Base-by-base conservation (phyloP, 805 yeast species). In the Brettanomyces naardenensis region DNA sequence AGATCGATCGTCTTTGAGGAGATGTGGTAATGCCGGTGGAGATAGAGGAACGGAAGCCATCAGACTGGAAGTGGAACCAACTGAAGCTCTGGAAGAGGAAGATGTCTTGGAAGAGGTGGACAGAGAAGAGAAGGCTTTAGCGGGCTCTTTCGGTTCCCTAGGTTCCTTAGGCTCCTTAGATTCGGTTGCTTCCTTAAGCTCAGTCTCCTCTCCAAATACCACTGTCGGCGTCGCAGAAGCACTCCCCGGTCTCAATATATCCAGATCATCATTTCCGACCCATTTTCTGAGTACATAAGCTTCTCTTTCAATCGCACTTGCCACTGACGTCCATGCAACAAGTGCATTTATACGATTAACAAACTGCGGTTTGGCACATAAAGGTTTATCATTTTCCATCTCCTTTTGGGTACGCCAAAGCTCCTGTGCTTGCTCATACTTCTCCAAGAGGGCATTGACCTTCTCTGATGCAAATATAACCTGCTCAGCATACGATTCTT, bases 221-320 rank as follows among this genome's bases (percentile, higher is more conserved):
- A 28, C 30, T n/a, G n/a, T n/a, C n/a, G n/a, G n/a, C n/a, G n/a
- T n/a, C n/a, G n/a, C n/a, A 10, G 30, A 15, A 7, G 21, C 6
- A 18, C 22, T 32, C 13, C 30, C 36, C 9, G 68, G 51, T 41
- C 60, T 59, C 19, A 72, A 57, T 33, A 87, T 75, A 51, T 87
- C 92, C 20, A 83, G 59, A 25, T 80, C 87, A 36, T 76, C 81
- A 55, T 83, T 83, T 4, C 95, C 95, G 4, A 88, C 85, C 96
- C 96, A 88, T 31, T 68, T 58, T 43, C 73, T 70, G 44, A 92
- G 61, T 4, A 80, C 69, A 13, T 67, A 61, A 2, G 79, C 64
- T 49, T 81, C 88, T 26, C 75, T 60, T 33, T 71, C 69, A 17
- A 89, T 75, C 1, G 87, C 82, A 32, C 70, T 73, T 0, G 88